Evolutionary conservation across 176 grass and related monocot species (phyloP), one percentile per base, ranked within the genome.

Genomic region (Aegilops umbellulata): DNA sequence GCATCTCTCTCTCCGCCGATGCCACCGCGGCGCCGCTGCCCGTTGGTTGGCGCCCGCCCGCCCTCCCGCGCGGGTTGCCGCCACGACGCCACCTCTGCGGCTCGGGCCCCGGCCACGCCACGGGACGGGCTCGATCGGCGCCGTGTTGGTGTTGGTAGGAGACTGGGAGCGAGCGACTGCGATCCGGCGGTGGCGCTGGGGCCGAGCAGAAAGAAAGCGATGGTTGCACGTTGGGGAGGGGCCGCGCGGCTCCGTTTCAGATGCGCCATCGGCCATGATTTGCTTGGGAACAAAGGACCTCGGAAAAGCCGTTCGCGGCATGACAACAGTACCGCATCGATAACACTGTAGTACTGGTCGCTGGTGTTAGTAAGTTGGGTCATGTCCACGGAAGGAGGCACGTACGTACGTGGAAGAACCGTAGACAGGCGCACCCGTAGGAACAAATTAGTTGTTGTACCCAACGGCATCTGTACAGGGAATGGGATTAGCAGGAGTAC

Each of bases 21-120:
- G 35, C 24, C 1, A 38, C 36, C 2, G 20, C 19, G 4, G 26
- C 64, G 29, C 22, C n/a, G 17, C 29, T 70, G 82, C 46, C 83
- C 88, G 88, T 89, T 86, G 77, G 70, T 82, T 89, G 49, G 36
- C 83, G 88, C 88, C 39, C 7, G 34, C 38, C 69, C 25, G 6
- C 17, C 10, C 15, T 10, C 15, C 16, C 11, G 53, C 30, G 74
- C 44, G 76, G 87, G 87, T 76, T 76, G 76, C 31, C 31, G 31
- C 31, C 29, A 5, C 31, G 32, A 6, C 82, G 87, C 82, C 87
- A 74, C 19, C 24, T 74, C 4, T 38, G 35, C 16, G 23, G 32
- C 0, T n/a, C 42, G 39, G 80, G 31, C 10, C 60, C 4, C 12
- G 9, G 53, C 16, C 49, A 53, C 53, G 53, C 53, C 19, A 22